These are phyloP conservation scores for Colletotrichum sansevieriae DNA, from an alignment of 2,329 filamentous ascomycete species.

Conservation along the genomic window DNA sequence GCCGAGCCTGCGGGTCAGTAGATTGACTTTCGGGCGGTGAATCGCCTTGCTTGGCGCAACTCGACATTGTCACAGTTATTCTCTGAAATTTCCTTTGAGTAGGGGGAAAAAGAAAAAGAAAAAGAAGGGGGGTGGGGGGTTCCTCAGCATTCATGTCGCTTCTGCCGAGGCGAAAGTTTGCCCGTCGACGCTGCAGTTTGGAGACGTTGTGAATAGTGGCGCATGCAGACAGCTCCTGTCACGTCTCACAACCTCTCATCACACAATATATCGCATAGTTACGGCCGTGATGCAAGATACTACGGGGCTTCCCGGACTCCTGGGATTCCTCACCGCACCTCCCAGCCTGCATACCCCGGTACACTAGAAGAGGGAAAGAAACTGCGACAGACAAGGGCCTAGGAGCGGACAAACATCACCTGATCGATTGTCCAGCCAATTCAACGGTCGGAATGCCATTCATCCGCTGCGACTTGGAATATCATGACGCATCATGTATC, in stretches of 20 bases:
- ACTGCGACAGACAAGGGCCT: not conserved
- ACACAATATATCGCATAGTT: slow-evolving; percentile 6
- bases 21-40: not conserved
- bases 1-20: slow-evolving; percentile 7
- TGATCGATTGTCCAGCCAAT: not conserved
- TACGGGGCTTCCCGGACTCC: not conserved
- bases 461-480: not conserved
- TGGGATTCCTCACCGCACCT: not conserved
- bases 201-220: not conserved
- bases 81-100: too few species aligned
- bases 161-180: not conserved
- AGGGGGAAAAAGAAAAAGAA: too few species aligned
- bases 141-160: too few species aligned
- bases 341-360: not conserved
- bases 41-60: not conserved
- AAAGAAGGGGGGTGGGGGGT: too few species aligned
- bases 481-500: not conserved
- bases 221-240: not conserved
- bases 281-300: not conserved
- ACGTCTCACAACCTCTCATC: not conserved
- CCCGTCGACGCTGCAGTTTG: not conserved
- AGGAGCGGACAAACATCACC: not conserved
- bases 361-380: not conserved
- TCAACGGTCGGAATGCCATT: not conserved
- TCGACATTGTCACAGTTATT: not conserved